Evolutionary conservation across 106 monocot genomes (phyloP).

Genomic region (Ottelia alismoides): DNA sequence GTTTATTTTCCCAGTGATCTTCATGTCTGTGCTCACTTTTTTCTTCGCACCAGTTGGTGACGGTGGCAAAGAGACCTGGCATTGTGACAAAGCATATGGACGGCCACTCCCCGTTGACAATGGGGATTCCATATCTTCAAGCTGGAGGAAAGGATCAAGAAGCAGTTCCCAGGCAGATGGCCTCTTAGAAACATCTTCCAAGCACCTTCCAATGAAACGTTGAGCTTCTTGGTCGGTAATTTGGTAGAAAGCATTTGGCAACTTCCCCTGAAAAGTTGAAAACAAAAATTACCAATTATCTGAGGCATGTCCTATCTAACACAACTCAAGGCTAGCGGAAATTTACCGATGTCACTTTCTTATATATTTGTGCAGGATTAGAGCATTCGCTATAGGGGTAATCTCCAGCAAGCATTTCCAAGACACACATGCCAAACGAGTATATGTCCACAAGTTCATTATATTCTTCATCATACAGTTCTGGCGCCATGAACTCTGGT

Average conservation of each 20-base stretch:
- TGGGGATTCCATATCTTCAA: constrained; percentile 14
- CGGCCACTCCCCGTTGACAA: no score
- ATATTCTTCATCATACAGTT: constrained; percentile 94
- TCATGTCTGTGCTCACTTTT: constrained; percentile 37
- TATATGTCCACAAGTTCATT: constrained; percentile 88
- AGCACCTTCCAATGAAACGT: constrained; percentile 62
- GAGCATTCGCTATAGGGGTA: constrained; percentile 93
- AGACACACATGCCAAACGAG: constrained; percentile 95
- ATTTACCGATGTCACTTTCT: constrained; percentile 80
- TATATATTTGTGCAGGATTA: constrained; percentile 96
- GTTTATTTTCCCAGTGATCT: constrained; percentile 86
- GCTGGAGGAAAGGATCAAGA: constrained; percentile 56
- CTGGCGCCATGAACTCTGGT: constrained; percentile 98
- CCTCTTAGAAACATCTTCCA: constrained; percentile 40
- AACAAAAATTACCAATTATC: no score
- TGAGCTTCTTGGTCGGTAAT: constrained; percentile 51
- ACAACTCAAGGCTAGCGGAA: no score
- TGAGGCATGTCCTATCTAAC: no score
- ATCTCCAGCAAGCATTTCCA: constrained; percentile 87
- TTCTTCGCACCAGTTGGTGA: background rate
- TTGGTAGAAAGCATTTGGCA: constrained; percentile 64
- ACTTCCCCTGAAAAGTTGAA: no score
- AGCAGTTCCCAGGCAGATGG: constrained; percentile 65
- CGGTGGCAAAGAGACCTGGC: background rate
- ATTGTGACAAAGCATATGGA: background rate